A percentile compares a stretch with the other conserved stretches of the same genome.
Conservation (phyloP, 1,139 yeast genomes). For the Yamadazyma conglobata region DNA sequence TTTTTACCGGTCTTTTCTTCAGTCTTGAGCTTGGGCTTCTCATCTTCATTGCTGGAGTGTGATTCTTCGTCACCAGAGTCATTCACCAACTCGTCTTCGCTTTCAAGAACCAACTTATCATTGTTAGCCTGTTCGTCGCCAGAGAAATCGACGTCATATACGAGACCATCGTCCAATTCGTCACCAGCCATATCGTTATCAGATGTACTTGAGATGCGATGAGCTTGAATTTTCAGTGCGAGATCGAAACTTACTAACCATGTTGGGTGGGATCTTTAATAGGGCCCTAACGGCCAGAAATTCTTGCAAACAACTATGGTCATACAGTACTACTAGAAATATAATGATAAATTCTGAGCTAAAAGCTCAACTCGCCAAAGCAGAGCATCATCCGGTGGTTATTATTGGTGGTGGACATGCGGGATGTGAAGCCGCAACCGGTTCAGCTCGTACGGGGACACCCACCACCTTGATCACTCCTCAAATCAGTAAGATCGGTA, state of each 20-base stretch:
- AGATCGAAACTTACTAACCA: too few relatives aligned
- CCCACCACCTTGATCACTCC: slow-evolving; percentile 79
- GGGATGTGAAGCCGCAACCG: slow-evolving; percentile 97
- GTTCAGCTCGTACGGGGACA: slow-evolving; percentile 81
- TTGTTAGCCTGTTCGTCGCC: slow-evolving; percentile 8
- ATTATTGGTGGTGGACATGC: slow-evolving; percentile 99
- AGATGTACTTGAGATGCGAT: slow-evolving; percentile 13
- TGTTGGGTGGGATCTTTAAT: too few relatives aligned
- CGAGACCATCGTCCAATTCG: slow-evolving; percentile 68
- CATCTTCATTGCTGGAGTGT: slow-evolving; percentile 11
- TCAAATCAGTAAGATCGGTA: slow-evolving; percentile 69
- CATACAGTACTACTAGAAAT: too few relatives aligned
- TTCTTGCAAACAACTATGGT: too few relatives aligned
- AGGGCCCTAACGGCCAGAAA: too few relatives aligned
- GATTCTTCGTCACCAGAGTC: slow-evolving; percentile 15
- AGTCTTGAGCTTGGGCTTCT: slow-evolving; percentile 10
- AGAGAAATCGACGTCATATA: slow-evolving; percentile 44
- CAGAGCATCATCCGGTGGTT: slow-evolving; percentile 61
- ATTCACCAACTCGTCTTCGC: slow-evolving; percentile 12
- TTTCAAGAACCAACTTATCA: slow-evolving; percentile 2
- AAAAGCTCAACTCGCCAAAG: slow-evolving; percentile 22
- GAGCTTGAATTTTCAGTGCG: not conserved
- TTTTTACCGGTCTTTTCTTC: slow-evolving; percentile 17
- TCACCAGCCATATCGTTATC: slow-evolving; percentile 27
- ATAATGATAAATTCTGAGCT: slow-evolving; percentile 39